These are phyloP conservation scores for Penicillium sp. DNA, from an alignment of 2,329 filamentous ascomycete species.

Conservation along the genomic window DNA sequence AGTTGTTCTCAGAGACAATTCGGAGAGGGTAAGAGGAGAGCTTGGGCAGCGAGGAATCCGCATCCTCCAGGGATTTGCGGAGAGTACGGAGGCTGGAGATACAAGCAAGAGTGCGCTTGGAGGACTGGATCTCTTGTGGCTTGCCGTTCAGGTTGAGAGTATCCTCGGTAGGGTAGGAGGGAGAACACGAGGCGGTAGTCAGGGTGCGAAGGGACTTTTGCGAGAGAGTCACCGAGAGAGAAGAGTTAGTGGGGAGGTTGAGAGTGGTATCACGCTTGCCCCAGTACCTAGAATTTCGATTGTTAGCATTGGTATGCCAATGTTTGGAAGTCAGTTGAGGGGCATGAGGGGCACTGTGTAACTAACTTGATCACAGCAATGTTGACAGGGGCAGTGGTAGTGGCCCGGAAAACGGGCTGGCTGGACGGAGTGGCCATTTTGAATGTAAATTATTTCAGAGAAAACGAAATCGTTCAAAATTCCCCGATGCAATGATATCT, in stretches of 20 bases:
- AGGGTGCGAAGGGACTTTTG: constrained; percentile 92
- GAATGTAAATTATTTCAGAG: not conserved
- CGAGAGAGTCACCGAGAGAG: constrained; percentile 92
- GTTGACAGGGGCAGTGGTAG: constrained; percentile 95
- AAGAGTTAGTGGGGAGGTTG: constrained; percentile 97
- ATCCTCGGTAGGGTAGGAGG: constrained; percentile 65
- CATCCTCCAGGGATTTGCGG: constrained; percentile 71
- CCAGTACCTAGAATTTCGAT: constrained; percentile 67
- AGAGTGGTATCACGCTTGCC: constrained; percentile 92
- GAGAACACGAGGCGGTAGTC: constrained; percentile 89
- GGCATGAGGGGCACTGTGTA: constrained; percentile 18
- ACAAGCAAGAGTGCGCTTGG: constrained; percentile 90
- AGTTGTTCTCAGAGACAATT: constrained; percentile 97
- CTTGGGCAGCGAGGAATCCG: constrained; percentile 74
- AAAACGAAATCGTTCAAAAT: not conserved
- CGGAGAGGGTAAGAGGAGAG: constrained; percentile 75
- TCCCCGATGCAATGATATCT: not conserved
- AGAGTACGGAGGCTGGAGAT: constrained; percentile 80
- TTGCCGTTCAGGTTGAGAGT: constrained; percentile 81
- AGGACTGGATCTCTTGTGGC: constrained; percentile 74
- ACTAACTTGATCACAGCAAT: constrained; percentile 93
- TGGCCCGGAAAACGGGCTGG: constrained; percentile 74
- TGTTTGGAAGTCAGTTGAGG: constrained; percentile 3
- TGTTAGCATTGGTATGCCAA: constrained; percentile 10
- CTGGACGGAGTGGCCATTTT: constrained; percentile 38